phyloP scores from a whole-genome alignment of 2,329 filamentous ascomycete genomes.

The Cryoendolithus antarcticus region DNA sequence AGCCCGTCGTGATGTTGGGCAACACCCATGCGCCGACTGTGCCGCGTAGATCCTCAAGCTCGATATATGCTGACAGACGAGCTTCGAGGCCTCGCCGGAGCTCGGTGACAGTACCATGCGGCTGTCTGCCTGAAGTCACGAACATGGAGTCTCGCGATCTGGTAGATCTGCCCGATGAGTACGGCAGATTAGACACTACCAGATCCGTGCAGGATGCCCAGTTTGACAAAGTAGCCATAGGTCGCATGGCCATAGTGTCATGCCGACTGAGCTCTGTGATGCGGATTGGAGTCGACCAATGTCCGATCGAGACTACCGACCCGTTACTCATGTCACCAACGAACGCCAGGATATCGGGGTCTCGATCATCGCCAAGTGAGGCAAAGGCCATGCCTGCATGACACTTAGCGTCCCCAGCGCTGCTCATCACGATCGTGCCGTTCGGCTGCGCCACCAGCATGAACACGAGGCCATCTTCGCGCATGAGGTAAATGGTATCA shows the following conservation, averaged over 20 bases:
- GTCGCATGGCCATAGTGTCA: constrained; percentile 32
- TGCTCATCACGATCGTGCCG: constrained; percentile 35
- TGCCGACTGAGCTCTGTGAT: constrained; percentile 42
- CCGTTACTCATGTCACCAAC: constrained; percentile 70
- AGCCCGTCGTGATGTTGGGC: constrained; percentile 17
- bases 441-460: constrained; percentile 55
- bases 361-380: constrained; percentile 46
- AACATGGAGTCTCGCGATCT: constrained; percentile 19
- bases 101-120: constrained; percentile 33
- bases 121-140: constrained; percentile 31
- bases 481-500: constrained; percentile 73
- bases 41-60: constrained; percentile 16
- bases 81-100: constrained; percentile 32
- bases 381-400: constrained; percentile 76
- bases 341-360: constrained; percentile 66
- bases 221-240: constrained; percentile 52
- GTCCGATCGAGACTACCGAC: constrained; percentile 16
- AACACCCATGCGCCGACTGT: constrained; percentile 27
- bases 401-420: constrained; percentile 55
- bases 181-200: constrained; percentile 20
- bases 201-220: constrained; percentile 44
- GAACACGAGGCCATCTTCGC: constrained; percentile 73
- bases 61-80: constrained; percentile 12
- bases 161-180: constrained; percentile 9
- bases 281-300: constrained; percentile 11